phyloP scores from a whole-genome alignment of 805 yeast genomes.

The Wickerhamomyces chambardii region DNA sequence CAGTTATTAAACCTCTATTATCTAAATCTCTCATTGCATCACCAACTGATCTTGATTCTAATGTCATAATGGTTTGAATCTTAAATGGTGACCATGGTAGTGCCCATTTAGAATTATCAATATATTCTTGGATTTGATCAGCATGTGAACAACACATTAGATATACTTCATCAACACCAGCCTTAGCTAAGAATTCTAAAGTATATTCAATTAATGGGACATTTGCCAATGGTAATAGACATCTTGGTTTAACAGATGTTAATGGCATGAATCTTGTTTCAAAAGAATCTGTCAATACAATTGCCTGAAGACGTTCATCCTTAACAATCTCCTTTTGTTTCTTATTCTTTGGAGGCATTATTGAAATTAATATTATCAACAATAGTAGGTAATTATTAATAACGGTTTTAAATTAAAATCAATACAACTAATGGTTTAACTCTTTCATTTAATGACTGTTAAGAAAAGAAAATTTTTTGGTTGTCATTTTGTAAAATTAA shows the following conservation, averaged over 20 bases:
- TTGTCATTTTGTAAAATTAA: no score
- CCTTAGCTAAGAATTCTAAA: slow-evolving; percentile 83
- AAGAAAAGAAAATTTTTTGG: no score
- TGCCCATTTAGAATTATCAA: slow-evolving; percentile 66
- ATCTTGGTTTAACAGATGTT: slow-evolving; percentile 78
- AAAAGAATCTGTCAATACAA: slow-evolving; percentile 90
- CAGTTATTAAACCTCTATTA: slow-evolving; percentile 78
- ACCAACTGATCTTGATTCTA: slow-evolving; percentile 88
- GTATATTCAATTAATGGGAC: slow-evolving; percentile 94
- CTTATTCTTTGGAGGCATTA: slow-evolving; percentile 38
- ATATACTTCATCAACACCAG: slow-evolving; percentile 85
- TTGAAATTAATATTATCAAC: no score
- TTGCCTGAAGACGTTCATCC: slow-evolving; percentile 82
- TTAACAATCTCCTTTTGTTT: slow-evolving; percentile 50
- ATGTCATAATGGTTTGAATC: slow-evolving; percentile 69
- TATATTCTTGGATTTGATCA: slow-evolving; percentile 76
- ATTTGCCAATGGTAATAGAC: slow-evolving; percentile 86
- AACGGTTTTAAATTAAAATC: not conserved
- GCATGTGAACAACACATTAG: slow-evolving; percentile 89
- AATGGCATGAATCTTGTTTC: slow-evolving; percentile 91
- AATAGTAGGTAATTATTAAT: not conserved
- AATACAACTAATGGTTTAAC: no score
- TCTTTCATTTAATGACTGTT: no score
- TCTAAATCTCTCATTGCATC: slow-evolving; percentile 97
- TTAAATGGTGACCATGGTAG: slow-evolving; percentile 69